A percentile compares a stretch with the other conserved stretches of the same genome.
phyloP scores from a whole-genome alignment of 2,329 filamentous ascomycete genomes.

The Diaporthe destruens region DNA sequence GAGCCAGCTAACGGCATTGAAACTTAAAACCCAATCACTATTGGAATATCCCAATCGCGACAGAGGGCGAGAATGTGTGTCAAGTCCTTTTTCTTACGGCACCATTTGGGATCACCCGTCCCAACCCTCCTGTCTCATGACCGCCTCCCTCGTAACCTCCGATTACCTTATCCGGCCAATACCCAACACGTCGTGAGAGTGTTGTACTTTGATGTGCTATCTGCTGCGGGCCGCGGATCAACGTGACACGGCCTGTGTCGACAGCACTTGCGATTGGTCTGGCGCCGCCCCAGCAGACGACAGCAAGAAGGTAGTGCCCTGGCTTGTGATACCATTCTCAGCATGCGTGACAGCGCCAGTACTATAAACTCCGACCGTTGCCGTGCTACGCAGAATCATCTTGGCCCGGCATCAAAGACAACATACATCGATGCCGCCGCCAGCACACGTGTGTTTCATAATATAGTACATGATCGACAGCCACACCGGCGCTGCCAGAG shows the following conservation, averaged over 20 bases:
- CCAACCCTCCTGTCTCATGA: slow-evolving; percentile 25
- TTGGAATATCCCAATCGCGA: not conserved
- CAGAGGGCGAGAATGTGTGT: not conserved
- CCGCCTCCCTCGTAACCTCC: slow-evolving; percentile 5
- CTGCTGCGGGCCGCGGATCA: slow-evolving; percentile 11
- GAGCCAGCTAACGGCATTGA: slow-evolving; percentile 20
- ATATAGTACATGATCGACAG: slow-evolving; percentile 27
- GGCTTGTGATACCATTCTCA: slow-evolving; percentile 25
- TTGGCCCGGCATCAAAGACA: slow-evolving; percentile 25
- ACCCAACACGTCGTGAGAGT: slow-evolving; percentile 2
- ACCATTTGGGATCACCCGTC: not conserved
- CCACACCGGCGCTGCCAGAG: slow-evolving; percentile 20
- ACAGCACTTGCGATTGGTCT: slow-evolving; percentile 29
- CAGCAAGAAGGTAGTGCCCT: slow-evolving; percentile 2
- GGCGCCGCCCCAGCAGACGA: slow-evolving; percentile 19
- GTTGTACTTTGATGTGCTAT: slow-evolving; percentile 22
- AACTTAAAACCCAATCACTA: slow-evolving; percentile 25
- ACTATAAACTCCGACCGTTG: slow-evolving; percentile 36
- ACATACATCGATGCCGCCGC: slow-evolving; percentile 24
- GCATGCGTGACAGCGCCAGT: slow-evolving; percentile 23
- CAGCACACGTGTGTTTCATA: slow-evolving; percentile 24
- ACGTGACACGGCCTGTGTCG: slow-evolving; percentile 17
- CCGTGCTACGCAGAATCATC: slow-evolving; percentile 24
- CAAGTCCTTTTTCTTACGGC: not conserved
- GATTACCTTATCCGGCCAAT: not conserved